Conservation (phyloP, 139 green algal species). For the Coelastrella sp. region DNA sequence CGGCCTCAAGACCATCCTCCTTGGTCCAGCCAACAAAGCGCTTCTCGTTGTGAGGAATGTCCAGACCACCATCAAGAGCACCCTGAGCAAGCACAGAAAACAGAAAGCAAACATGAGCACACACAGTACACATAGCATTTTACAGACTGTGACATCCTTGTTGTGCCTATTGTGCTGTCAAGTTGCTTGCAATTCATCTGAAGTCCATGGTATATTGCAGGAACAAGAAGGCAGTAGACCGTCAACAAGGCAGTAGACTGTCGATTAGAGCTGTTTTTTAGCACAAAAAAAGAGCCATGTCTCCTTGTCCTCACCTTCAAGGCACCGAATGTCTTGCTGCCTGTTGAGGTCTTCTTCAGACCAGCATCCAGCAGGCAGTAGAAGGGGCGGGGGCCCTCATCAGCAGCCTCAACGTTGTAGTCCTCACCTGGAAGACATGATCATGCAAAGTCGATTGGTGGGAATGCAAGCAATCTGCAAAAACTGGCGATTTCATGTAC, state of each 20-base stretch:
- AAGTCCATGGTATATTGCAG: no score
- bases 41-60: conserved; percentile 99
- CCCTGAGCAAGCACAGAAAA: conserved; percentile 69
- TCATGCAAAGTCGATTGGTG: not conserved
- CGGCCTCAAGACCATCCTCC: conserved; percentile 85
- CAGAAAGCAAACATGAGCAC: not conserved
- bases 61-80: conserved; percentile 95
- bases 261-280: no score
- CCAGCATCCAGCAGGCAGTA: conserved; percentile 95
- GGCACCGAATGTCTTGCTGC: conserved; percentile 93
- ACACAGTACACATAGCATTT: not conserved
- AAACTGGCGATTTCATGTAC: no score
- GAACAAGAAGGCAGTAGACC: no score
- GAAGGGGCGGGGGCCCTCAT: conserved; percentile 96
- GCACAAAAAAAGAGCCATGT: not conserved
- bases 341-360: conserved; percentile 96
- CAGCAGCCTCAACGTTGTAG: conserved; percentile 95
- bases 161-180: no score
- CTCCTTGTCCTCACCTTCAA: conserved; percentile 73
- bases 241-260: no score
- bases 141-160: not conserved
- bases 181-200: no score
- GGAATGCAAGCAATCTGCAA: no score
- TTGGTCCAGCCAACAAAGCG: conserved; percentile 97
- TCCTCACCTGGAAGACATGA: conserved; percentile 73